These are phyloP conservation scores for Paramyrothecium roridum DNA, from an alignment of 2,329 filamentous ascomycete species.

Conservation along the genomic window DNA sequence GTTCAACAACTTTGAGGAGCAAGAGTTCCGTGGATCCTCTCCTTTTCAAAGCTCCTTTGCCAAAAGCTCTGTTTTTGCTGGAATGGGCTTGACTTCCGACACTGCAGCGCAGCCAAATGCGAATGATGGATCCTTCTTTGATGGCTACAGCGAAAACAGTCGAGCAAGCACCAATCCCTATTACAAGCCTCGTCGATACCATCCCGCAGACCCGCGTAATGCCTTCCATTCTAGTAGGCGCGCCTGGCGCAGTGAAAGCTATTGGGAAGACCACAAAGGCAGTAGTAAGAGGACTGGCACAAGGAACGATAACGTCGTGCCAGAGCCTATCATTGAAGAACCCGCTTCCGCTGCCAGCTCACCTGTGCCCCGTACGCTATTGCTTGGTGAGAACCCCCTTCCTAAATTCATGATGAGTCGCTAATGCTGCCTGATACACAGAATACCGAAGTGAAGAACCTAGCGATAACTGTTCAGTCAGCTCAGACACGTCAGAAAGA, in stretches of 20 bases:
- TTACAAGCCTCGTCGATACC: constrained; percentile 22
- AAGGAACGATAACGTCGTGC: constrained; percentile 13
- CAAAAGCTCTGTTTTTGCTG: not conserved
- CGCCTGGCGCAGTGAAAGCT: constrained; percentile 3
- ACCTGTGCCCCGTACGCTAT: constrained; percentile 14
- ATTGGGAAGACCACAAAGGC: not conserved
- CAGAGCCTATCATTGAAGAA: constrained; percentile 31
- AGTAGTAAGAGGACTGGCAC: not conserved
- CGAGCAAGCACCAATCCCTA: constrained; percentile 28
- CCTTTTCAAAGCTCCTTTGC: not conserved
- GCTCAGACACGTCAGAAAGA: too few species aligned
- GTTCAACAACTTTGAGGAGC: constrained; percentile 12
- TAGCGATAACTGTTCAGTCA: too few species aligned
- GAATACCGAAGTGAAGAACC: not conserved
- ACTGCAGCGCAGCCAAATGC: constrained; percentile 4
- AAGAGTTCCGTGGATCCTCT: not conserved
- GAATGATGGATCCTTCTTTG: constrained; percentile 7
- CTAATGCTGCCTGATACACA: not conserved
- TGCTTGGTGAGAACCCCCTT: constrained; percentile 24
- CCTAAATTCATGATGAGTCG: not conserved
- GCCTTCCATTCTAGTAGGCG: constrained; percentile 3
- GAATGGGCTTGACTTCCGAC: constrained; percentile 9
- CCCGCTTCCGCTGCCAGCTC: constrained; percentile 20
- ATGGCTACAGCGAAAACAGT: constrained; percentile 3
- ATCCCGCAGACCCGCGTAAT: not conserved